Evolutionary conservation across 805 yeast genomes (phyloP).

Genomic region (Osmozyma mogii): DNA sequence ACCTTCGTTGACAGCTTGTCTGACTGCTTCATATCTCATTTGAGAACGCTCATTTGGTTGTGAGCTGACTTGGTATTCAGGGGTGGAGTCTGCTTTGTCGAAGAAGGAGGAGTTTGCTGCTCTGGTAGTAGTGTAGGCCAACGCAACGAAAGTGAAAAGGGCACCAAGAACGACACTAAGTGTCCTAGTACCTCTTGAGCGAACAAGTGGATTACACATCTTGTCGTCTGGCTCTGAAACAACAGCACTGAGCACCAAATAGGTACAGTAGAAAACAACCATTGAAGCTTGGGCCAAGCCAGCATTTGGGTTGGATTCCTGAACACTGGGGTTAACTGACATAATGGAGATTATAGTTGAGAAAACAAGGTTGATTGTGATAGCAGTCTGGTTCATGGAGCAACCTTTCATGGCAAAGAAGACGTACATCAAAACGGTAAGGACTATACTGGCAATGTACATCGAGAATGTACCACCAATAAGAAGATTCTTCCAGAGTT

Average conservation of each 20-base stretch:
- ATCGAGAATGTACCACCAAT: slow-evolving; percentile 82
- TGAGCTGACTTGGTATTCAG: slow-evolving; percentile 35
- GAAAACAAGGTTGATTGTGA: slow-evolving; percentile 64
- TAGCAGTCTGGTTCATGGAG: slow-evolving; percentile 82
- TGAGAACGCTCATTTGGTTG: slow-evolving; percentile 55
- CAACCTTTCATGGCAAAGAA: slow-evolving; percentile 80
- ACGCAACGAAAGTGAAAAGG: slow-evolving; percentile 85
- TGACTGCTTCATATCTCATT: slow-evolving; percentile 78
- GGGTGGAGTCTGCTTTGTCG: slow-evolving; percentile 26
- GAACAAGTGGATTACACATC: slow-evolving; percentile 82
- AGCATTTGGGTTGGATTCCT: slow-evolving; percentile 89
- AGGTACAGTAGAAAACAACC: slow-evolving; percentile 91
- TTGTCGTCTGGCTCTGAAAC: slow-evolving; percentile 95
- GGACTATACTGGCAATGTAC: slow-evolving; percentile 66
- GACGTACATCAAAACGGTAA: slow-evolving; percentile 74
- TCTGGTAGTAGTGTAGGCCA: slow-evolving; percentile 94
- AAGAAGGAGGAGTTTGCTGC: slow-evolving; percentile 70
- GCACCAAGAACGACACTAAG: slow-evolving; percentile 86
- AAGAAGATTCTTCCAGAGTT: slow-evolving; percentile 71
- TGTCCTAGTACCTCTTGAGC: slow-evolving; percentile 86
- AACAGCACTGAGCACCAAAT: slow-evolving; percentile 84
- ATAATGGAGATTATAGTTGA: slow-evolving; percentile 56
- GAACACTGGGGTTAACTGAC: slow-evolving; percentile 76
- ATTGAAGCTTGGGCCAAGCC: slow-evolving; percentile 95
- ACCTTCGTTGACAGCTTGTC: slow-evolving; percentile 95